Base-by-base conservation (phyloP, 23 red algal species). In the Gracilaria vermiculophylla region DNA sequence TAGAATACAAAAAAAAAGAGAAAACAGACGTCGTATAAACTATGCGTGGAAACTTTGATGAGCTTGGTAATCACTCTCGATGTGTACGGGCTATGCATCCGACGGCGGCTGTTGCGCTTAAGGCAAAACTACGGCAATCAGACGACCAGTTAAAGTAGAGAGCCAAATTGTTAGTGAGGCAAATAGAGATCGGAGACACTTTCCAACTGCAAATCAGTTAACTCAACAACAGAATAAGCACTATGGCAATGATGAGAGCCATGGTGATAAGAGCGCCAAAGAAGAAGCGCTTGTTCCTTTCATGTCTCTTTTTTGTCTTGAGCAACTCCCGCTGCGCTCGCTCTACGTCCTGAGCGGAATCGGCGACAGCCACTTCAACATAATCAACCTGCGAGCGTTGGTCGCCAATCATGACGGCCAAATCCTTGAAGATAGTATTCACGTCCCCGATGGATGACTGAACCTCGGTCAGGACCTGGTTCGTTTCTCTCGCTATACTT, bases 341-440 rank as follows among this genome's bases (percentile, higher is more conserved):
- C 3, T 57, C 35, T 10, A 92, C 88, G 57, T 72, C 28, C 16
- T 16, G 29, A 21, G 57, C 42, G 10, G 88, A 65, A 8, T 81
- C 78, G 10, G 67, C 61, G 27, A 92, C 40, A 24, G 77, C 88
- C 20, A 76, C 76, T 43, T 81, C 88, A 19, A 92, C 78, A 74
- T 75, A 81, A 29, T 83, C 88, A 13, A 92, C 77, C 88, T 80
- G 77, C 19, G 73, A 41, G 6, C 83, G 41, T 74, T 95, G 92
- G 36, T 90, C 83, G 20, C 73, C 80, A 78, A 95, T 45, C 92
- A 95, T 95, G 16, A 61, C 71, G 24, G 92, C 92, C 10, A 95
- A 57, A 69, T 95, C 92, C 16, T 80, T 79, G 53, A 95, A 87
- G 53, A 90, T 90, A 29, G 92, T 55, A 32, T 80, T 81, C 19